A percentile compares a stretch with the other conserved stretches of the same genome.
Evolutionary conservation across 306 rosid genomes (phyloP).

Genomic region (Coriaria nepalensis): DNA sequence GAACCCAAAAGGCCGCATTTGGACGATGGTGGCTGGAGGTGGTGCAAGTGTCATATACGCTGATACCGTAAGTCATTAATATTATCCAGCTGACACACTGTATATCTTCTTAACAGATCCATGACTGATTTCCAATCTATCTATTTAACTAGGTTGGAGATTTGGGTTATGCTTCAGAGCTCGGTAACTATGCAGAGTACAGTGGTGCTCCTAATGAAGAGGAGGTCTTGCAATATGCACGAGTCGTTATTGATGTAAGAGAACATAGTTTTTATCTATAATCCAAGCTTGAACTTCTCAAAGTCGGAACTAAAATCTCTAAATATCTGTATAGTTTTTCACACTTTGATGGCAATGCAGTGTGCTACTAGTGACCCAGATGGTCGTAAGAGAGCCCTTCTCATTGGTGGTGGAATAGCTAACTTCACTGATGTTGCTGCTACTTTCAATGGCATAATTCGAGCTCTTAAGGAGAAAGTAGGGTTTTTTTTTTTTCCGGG

Average conservation of each 20-base stretch:
- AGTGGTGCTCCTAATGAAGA: constrained; percentile 96
- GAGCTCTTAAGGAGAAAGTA: constrained; percentile 70
- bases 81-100: not conserved
- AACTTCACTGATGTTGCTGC: constrained; percentile 89
- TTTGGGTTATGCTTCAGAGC: constrained; percentile 86
- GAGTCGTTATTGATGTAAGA: constrained; percentile 73
- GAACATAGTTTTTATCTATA: constrained; percentile 2
- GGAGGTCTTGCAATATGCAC: constrained; percentile 84
- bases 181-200: constrained; percentile 91
- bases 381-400: constrained; percentile 79
- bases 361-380: constrained; percentile 78
- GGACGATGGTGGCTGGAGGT: constrained; percentile 94
- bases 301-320: constrained; percentile 4
- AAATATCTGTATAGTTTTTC: constrained; percentile 5
- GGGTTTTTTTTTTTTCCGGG: constrained; percentile 4
- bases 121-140: not conserved
- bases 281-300: constrained; percentile 11
- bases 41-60: constrained; percentile 92
- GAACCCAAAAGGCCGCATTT: constrained; percentile 83
- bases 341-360: constrained; percentile 31
- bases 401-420: constrained; percentile 88
- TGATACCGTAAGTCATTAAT: constrained; percentile 48
- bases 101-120: no score
- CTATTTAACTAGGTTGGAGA: constrained; percentile 50
- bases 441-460: constrained; percentile 68